Base-by-base conservation (phyloP, 2,329 filamentous ascomycete genomes). In the Ceratocystis papillata region DNA sequence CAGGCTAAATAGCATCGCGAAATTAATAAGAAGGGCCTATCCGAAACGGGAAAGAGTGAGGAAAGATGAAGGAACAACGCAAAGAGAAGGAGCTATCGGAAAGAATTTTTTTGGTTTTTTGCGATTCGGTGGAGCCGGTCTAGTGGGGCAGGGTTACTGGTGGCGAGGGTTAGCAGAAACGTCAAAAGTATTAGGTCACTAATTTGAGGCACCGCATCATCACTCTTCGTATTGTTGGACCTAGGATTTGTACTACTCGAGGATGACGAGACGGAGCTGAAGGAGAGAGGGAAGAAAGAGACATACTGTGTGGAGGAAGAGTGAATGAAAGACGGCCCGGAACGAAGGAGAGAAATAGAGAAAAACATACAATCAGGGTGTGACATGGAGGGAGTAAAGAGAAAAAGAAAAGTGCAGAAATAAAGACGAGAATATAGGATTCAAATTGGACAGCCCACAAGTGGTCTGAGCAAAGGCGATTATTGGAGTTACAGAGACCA, bases 401-500 rank as follows among this genome's bases (percentile, higher is more conserved):
- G 55, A 33, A 59, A n/a, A 33, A 30, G 28, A 59, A 28, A 17
- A 59, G 28, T 17, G 30, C 15, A 59, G 30, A 59, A 59, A 59
- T 7, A 33, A 59, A 37, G 25, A 37, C 22, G 12, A 15, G 10
- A 10, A 59, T n/a, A 62, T 45, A 25, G 59, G 59, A 62, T 62
- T 44, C 28, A n/a, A 59, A n/a, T 30, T 57, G 53, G 37, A 57
- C 53, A 57, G 53, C 53, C 53, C 53, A 57, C 53, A 57, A 57
- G 53, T 57, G 53, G 53, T 12, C 53, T 57, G 53, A 57, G 53
- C 53, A 57, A 22, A 57, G 37, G 48, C 48, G 30, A 57, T 30
- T 57, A 57, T 57, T 57, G 53, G 53, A 57, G 53, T 22, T 17
- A 41, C 15, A 7, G 53, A 57, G 53, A 57, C 53, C n/a, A 57